Percentiles rank a stretch among this genome's conserved stretches.
Conservation (phyloP, 2,329 filamentous ascomycete genomes). For the Diaporthe citrichinensis region DNA sequence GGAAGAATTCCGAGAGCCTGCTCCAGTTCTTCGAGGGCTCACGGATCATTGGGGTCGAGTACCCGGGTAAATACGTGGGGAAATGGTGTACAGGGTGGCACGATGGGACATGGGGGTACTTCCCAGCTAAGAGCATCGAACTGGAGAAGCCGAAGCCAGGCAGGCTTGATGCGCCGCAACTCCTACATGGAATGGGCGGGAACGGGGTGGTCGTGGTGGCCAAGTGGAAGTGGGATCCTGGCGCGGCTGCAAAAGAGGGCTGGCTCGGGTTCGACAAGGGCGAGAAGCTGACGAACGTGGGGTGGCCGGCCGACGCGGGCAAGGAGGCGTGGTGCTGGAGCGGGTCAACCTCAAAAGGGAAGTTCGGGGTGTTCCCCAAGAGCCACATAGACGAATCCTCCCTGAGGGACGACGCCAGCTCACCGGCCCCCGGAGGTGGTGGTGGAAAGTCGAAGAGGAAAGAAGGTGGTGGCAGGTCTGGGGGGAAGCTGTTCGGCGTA, state of each 20-base stretch:
- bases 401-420: conserved; percentile 25
- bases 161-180: conserved; percentile 48
- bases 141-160: conserved; percentile 61
- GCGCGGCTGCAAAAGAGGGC: conserved; percentile 55
- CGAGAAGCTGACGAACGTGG: conserved; percentile 76
- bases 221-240: conserved; percentile 67
- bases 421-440: not conserved
- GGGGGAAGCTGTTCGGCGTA: conserved; percentile 33
- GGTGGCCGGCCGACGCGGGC: conserved; percentile 51
- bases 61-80: conserved; percentile 65
- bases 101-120: conserved; percentile 64
- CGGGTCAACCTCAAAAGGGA: conserved; percentile 53
- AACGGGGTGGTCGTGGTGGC: conserved; percentile 64
- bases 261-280: conserved; percentile 77
- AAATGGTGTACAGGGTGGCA: conserved; percentile 73
- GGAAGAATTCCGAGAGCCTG: conserved; percentile 49
- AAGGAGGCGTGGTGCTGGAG: conserved; percentile 55
- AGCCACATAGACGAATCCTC: conserved; percentile 34
- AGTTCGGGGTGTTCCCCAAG: conserved; percentile 52
- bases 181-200: conserved; percentile 59
- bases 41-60: conserved; percentile 64
- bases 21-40: conserved; percentile 62
- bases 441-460: conserved; percentile 27
- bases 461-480: conserved; percentile 29
- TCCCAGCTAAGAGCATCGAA: conserved; percentile 63